Conservation (phyloP, 2,329 filamentous ascomycete genomes). For the Apiospora koreana region DNA sequence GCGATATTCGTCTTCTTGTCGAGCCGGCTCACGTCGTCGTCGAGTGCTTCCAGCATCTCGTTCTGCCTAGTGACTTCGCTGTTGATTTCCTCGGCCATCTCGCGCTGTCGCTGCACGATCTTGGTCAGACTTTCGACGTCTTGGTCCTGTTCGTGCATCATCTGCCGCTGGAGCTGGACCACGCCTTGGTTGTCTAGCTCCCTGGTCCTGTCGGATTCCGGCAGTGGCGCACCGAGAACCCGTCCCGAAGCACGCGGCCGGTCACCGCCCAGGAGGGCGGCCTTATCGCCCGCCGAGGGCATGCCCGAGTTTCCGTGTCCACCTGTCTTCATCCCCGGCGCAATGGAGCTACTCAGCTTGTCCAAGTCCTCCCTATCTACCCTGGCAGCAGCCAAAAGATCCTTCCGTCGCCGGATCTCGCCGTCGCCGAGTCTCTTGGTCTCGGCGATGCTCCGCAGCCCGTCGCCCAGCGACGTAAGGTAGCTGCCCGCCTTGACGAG, state of each 20-base stretch:
- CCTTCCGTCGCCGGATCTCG: slow-evolving; percentile 70
- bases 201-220: slow-evolving; percentile 75
- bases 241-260: slow-evolving; percentile 51
- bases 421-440: slow-evolving; percentile 66
- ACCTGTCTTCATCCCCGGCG: slow-evolving; percentile 40
- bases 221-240: slow-evolving; percentile 70
- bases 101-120: slow-evolving; percentile 71
- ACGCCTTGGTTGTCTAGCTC: slow-evolving; percentile 78
- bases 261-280: slow-evolving; percentile 46
- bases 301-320: slow-evolving; percentile 46
- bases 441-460: slow-evolving; percentile 59
- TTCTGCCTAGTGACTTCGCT: slow-evolving; percentile 73
- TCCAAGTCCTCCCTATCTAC: slow-evolving; percentile 78
- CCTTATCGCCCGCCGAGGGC: slow-evolving; percentile 50
- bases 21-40: slow-evolving; percentile 66
- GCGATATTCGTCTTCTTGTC: slow-evolving; percentile 71
- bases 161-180: slow-evolving; percentile 70
- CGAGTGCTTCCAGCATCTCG: slow-evolving; percentile 66
- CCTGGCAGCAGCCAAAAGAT: slow-evolving; percentile 68
- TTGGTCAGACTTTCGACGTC: slow-evolving; percentile 69
- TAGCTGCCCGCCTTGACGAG: slow-evolving; percentile 69
- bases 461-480: slow-evolving; percentile 65
- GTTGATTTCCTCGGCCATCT: slow-evolving; percentile 77
- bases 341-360: slow-evolving; percentile 62
- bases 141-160: slow-evolving; percentile 75